Evolutionary conservation across 306 rosid genomes (phyloP).

Genomic region (Coriaria nepalensis): DNA sequence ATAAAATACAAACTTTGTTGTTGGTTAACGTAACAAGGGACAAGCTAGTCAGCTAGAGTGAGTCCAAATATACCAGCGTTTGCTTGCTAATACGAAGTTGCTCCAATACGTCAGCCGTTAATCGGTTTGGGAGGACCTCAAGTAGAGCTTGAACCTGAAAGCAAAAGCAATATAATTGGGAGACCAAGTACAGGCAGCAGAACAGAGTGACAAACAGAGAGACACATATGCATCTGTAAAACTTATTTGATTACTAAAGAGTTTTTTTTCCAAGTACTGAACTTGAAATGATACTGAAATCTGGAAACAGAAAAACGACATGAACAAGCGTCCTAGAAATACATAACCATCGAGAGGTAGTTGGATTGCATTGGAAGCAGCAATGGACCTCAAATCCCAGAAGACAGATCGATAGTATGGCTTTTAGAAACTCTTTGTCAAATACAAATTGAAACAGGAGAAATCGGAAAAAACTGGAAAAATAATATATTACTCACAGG

Average conservation of each 20-base stretch:
- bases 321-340: too few species aligned
- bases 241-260: neutral
- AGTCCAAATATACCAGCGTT: slow-evolving; percentile 48
- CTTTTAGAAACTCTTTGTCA: too few species aligned
- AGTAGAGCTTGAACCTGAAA: slow-evolving; percentile 74
- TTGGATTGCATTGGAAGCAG: too few species aligned
- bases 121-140: slow-evolving; percentile 72
- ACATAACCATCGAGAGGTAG: too few species aligned
- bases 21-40: slow-evolving; percentile 7
- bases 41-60: slow-evolving; percentile 6
- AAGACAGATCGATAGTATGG: too few species aligned
- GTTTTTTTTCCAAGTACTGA: neutral
- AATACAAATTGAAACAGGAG: neutral
- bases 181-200: neutral
- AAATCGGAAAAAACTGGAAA: slow-evolving; percentile 2
- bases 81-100: slow-evolving; percentile 98
- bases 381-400: too few species aligned
- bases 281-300: too few species aligned
- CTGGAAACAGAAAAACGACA: too few species aligned
- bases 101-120: slow-evolving; percentile 82
- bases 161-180: slow-evolving; percentile 1
- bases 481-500: slow-evolving; percentile 42
- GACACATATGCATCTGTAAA: slow-evolving; percentile 1
- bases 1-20: slow-evolving; percentile 2
- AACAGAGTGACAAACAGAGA: neutral